Conservation (phyloP, 2,329 filamentous ascomycete genomes). For the Fusarium verticillioides region DNA sequence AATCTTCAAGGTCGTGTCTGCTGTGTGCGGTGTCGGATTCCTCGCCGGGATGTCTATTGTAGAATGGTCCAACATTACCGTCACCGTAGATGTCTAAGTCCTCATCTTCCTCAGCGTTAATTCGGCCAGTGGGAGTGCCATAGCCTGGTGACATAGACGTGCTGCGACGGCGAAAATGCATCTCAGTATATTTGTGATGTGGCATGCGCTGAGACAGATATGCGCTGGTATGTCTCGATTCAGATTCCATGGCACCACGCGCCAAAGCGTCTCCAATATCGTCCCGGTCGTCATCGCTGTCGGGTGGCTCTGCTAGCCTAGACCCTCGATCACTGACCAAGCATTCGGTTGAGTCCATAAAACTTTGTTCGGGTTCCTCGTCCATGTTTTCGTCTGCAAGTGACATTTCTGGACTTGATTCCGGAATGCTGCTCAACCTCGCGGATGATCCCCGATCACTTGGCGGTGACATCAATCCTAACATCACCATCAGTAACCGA, state of each 20-base stretch:
- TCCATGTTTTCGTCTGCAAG: not conserved
- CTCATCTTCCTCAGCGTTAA: not conserved
- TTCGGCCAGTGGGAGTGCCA: not conserved
- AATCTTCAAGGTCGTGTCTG: rapidly evolving
- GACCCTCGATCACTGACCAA: rapidly evolving
- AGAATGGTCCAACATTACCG: not conserved
- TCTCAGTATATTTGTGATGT: too few species aligned
- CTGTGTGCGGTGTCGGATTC: rapidly evolving
- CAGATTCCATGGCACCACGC: not conserved
- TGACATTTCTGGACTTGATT: not conserved
- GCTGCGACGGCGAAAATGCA: rapidly evolving
- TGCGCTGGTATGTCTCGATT: not conserved
- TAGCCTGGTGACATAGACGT: rapidly evolving
- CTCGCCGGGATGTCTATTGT: not conserved
- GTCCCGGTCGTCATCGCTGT: too few species aligned
- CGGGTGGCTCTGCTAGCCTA: rapidly evolving
- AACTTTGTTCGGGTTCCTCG: not conserved
- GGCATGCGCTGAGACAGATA: not conserved
- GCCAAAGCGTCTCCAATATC: not conserved
- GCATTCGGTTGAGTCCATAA: not conserved
- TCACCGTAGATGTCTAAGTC: not conserved
- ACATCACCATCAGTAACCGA: not conserved
- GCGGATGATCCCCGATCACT: too few species aligned
- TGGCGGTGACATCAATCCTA: not conserved
- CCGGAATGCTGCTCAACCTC: too few species aligned